Conservation (phyloP, 2,329 filamentous ascomycete species). For the Fusarium solani-melongenae region DNA sequence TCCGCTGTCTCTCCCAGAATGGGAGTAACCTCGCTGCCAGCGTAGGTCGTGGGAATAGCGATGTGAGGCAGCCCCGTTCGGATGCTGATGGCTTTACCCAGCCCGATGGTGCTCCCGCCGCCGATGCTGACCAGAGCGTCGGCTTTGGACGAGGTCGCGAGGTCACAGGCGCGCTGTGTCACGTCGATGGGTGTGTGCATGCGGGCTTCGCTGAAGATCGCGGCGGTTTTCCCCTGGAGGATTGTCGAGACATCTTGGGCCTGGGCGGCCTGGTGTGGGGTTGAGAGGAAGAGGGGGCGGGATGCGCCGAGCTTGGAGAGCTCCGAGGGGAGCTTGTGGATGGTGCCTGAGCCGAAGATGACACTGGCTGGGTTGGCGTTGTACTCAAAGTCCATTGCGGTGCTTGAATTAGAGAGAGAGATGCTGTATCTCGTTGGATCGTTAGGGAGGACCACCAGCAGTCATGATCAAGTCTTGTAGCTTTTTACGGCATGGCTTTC, state of each 20-base stretch:
- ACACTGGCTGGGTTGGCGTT: constrained; percentile 62
- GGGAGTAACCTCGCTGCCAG: constrained; percentile 72
- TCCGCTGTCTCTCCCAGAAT: constrained; percentile 71
- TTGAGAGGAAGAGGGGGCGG: constrained; percentile 66
- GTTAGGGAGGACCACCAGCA: no score
- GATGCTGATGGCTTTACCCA: constrained; percentile 69
- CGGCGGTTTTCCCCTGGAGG: constrained; percentile 19
- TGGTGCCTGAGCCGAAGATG: constrained; percentile 66
- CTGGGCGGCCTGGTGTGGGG: constrained; percentile 49
- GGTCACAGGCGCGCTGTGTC: constrained; percentile 11
- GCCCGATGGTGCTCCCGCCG: constrained; percentile 56
- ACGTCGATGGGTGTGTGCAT: constrained; percentile 23
- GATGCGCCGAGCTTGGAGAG: constrained; percentile 58
- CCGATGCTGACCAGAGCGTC: constrained; percentile 9
- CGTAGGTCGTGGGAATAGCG: constrained; percentile 68
- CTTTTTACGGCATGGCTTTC: no score
- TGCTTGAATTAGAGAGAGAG: no score
- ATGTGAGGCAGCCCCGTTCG: constrained; percentile 64
- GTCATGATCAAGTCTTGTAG: no score
- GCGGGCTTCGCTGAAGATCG: constrained; percentile 13
- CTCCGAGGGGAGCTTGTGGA: constrained; percentile 59
- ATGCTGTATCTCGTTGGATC: no score
- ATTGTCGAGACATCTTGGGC: constrained; percentile 24
- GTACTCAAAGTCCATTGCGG: constrained; percentile 59
- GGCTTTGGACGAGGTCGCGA: constrained; percentile 3